phyloP scores from a whole-genome alignment of 495 filamentous ascomycete species.

The Xylaria scruposa region DNA sequence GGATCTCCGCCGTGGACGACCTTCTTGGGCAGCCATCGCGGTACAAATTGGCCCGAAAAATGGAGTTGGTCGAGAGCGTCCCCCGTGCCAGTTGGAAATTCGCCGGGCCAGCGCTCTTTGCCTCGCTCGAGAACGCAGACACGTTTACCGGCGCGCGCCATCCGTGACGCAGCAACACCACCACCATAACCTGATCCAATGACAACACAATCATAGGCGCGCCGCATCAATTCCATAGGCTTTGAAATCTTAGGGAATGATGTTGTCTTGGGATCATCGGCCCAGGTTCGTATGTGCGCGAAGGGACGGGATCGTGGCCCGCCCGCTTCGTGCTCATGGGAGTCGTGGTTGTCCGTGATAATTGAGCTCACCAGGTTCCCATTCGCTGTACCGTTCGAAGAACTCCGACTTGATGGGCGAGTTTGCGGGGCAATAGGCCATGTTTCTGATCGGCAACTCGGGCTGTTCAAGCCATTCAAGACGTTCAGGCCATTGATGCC shows the following conservation, averaged over 20 bases:
- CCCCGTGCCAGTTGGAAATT: slow-evolving; percentile 58
- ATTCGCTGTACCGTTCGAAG: slow-evolving; percentile 2
- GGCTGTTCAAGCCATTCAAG: neutral
- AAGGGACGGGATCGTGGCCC: slow-evolving; percentile 48
- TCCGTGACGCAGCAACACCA: slow-evolving; percentile 68
- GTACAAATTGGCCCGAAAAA: slow-evolving; percentile 61
- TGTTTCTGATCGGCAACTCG: slow-evolving; percentile 7
- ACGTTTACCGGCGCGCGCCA: slow-evolving; percentile 64
- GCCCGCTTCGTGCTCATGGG: slow-evolving; percentile 37
- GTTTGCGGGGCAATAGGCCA: slow-evolving; percentile 22
- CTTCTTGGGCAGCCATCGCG: slow-evolving; percentile 46
- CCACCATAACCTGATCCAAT: slow-evolving; percentile 74
- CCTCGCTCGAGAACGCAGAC: slow-evolving; percentile 70
- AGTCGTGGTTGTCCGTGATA: slow-evolving; percentile 22
- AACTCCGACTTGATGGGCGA: slow-evolving; percentile 12
- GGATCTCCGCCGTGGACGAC: slow-evolving; percentile 57
- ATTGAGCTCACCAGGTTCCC: slow-evolving; percentile 3
- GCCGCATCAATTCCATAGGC: slow-evolving; percentile 62
- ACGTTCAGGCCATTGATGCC: neutral
- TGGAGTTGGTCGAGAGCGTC: slow-evolving; percentile 60
- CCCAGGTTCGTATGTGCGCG: slow-evolving; percentile 48
- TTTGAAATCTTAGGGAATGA: slow-evolving; percentile 61
- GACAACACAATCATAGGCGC: slow-evolving; percentile 68
- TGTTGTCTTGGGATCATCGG: slow-evolving; percentile 47
- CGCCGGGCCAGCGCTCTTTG: slow-evolving; percentile 68